phyloP scores from a whole-genome alignment of 345 rosid species.

The Moricandia moricandioides region DNA sequence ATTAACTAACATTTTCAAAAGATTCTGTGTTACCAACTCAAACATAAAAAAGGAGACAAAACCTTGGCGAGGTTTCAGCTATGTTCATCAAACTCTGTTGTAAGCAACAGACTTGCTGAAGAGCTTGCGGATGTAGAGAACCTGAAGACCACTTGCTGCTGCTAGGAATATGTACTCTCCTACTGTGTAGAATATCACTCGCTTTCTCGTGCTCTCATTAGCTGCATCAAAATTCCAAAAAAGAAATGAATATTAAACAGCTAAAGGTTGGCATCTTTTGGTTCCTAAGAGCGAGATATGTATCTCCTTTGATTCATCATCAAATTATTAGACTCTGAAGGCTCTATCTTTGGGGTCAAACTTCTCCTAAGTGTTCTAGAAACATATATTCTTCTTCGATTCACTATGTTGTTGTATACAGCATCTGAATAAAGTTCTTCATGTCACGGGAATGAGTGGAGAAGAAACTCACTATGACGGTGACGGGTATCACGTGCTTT shows the following conservation, averaged over 20 bases:
- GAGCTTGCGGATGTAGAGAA: slow-evolving; percentile 77
- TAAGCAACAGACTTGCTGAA: slow-evolving; percentile 92
- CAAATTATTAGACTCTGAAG: background rate
- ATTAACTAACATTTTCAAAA: slow-evolving; percentile 17
- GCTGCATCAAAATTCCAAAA: slow-evolving; percentile 49
- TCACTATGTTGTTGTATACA: background rate
- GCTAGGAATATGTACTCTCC: slow-evolving; percentile 77
- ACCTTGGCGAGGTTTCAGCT: background rate
- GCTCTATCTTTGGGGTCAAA: background rate
- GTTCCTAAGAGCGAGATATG: background rate
- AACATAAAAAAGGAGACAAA: slow-evolving; percentile 8
- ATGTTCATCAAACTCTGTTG: slow-evolving; percentile 77
- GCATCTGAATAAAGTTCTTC: background rate
- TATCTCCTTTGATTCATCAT: background rate
- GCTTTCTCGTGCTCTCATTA: slow-evolving; percentile 87
- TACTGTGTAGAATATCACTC: slow-evolving; percentile 78
- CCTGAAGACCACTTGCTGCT: slow-evolving; percentile 70
- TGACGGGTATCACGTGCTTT: slow-evolving; percentile 93
- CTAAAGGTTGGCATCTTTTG: slow-evolving; percentile 1
- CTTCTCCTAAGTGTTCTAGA: background rate
- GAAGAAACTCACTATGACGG: slow-evolving; percentile 67
- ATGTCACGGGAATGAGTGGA: background rate
- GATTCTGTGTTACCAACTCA: slow-evolving; percentile 9
- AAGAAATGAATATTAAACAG: background rate
- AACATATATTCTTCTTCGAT: background rate